A percentile compares a stretch with the other conserved stretches of the same genome.
These are phyloP conservation scores for Sistotremastrum niveocremeum DNA, from an alignment of 768 basidiomycete species.

Conservation along the genomic window DNA sequence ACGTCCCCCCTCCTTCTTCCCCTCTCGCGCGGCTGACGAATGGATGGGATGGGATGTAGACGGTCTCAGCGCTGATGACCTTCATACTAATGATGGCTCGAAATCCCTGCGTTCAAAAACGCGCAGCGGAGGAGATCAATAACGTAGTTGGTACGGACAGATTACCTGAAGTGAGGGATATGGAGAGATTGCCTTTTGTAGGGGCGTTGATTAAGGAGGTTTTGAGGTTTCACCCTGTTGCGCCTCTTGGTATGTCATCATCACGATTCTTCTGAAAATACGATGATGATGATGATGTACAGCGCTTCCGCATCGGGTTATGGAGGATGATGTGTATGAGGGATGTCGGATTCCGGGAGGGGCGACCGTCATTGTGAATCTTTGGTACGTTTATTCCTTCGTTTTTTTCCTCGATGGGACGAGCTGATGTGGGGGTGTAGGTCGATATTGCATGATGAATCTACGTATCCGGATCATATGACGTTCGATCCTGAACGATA, in stretches of 20 bases:
- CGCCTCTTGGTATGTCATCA: slow-evolving; percentile 13
- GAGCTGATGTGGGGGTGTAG: no score
- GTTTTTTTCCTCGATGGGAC: no score
- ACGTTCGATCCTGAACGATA: slow-evolving; percentile 20
- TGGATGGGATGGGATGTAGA: no score
- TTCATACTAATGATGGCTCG: slow-evolving; percentile 9
- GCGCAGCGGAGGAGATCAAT: slow-evolving; percentile 19
- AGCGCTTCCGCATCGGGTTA: slow-evolving; percentile 12
- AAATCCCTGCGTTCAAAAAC: slow-evolving; percentile 2
- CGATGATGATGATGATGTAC: neutral
- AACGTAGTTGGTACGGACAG: slow-evolving; percentile 17
- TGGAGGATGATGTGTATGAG: slow-evolving; percentile 12
- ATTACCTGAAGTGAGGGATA: slow-evolving; percentile 17
- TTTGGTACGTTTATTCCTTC: slow-evolving; percentile 15
- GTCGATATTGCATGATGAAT: slow-evolving; percentile 16
- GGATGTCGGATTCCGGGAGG: slow-evolving; percentile 19
- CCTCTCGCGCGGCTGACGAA: no score
- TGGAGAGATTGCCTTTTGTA: slow-evolving; percentile 17
- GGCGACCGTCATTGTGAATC: slow-evolving; percentile 14
- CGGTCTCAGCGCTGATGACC: slow-evolving; percentile 1
- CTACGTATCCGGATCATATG: slow-evolving; percentile 15
- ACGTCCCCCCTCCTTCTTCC: no score
- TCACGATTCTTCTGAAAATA: no score
- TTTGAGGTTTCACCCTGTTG: slow-evolving; percentile 18
- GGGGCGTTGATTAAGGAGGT: slow-evolving; percentile 20